A percentile compares a stretch with the other conserved stretches of the same genome.
Conservation (phyloP, 2,329 filamentous ascomycete genomes). For the Aspergillus latus region DNA sequence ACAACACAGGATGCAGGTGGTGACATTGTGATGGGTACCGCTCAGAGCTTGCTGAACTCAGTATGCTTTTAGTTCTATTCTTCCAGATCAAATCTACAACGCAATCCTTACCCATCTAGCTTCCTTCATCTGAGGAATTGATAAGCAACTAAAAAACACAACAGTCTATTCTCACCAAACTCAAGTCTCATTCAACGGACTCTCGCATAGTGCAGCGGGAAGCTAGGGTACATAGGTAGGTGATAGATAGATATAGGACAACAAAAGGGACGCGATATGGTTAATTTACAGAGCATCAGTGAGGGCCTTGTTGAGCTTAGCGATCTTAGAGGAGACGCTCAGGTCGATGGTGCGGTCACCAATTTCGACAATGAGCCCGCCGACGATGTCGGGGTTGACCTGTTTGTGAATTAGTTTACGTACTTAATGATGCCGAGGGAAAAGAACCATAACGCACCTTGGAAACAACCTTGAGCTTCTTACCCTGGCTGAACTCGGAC, state of each 20-base stretch:
- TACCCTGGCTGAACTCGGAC: slow-evolving; percentile 83
- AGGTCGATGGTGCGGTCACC: slow-evolving; percentile 98
- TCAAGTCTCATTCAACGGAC: slow-evolving; percentile 15
- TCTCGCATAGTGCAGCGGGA: slow-evolving; percentile 1
- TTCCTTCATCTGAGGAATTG: too few relatives aligned
- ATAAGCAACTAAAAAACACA: not conserved
- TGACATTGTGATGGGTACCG: too few relatives aligned
- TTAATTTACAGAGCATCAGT: slow-evolving; percentile 87
- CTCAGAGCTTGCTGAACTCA: too few relatives aligned
- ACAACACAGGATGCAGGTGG: too few relatives aligned
- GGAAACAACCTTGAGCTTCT: slow-evolving; percentile 97
- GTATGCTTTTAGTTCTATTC: too few relatives aligned
- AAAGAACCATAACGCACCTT: slow-evolving; percentile 57
- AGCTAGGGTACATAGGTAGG: slow-evolving; percentile 18
- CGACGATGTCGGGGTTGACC: slow-evolving; percentile 93
- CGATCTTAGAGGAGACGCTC: slow-evolving; percentile 89
- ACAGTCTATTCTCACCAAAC: slow-evolving; percentile 19
- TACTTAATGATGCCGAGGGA: not conserved
- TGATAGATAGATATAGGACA: slow-evolving; percentile 7
- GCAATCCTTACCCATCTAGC: too few relatives aligned
- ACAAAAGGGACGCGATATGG: slow-evolving; percentile 21
- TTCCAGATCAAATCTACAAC: too few relatives aligned
- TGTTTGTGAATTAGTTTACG: slow-evolving; percentile 34
- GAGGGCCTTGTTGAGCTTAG: slow-evolving; percentile 99
- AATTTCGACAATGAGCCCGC: slow-evolving; percentile 92